phyloP scores from a whole-genome alignment of 139 green algal genomes.

The Edaphochlamys debaryana region DNA sequence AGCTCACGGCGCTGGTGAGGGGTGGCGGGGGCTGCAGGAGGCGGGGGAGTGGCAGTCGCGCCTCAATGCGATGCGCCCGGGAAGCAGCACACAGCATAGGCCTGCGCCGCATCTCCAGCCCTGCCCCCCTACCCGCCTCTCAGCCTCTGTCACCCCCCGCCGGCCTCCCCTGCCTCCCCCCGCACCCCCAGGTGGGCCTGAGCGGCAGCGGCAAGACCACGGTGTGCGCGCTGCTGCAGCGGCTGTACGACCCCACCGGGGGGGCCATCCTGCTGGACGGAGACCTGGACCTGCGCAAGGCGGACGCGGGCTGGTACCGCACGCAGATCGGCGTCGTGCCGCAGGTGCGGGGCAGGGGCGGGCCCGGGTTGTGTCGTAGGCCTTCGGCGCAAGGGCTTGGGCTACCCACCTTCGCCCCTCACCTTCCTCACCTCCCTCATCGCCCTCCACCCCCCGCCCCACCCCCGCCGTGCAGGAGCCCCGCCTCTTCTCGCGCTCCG shows the following conservation, averaged over 20 bases:
- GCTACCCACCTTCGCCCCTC: not conserved
- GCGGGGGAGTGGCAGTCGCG: too few relatives aligned
- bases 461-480: too few relatives aligned
- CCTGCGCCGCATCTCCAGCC: too few relatives aligned
- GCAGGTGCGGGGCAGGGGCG: conserved; percentile 44
- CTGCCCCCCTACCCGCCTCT: too few relatives aligned
- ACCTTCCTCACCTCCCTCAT: not conserved
- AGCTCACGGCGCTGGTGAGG: conserved; percentile 77
- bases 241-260: conserved; percentile 78
- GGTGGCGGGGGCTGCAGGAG: not conserved
- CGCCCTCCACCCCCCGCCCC: too few relatives aligned
- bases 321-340: conserved; percentile 73
- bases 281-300: conserved; percentile 28
- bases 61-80: too few relatives aligned
- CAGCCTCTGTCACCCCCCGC: not conserved
- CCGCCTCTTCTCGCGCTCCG: conserved; percentile 69
- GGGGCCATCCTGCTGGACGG: conserved; percentile 52
- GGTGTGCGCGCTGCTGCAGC: conserved; percentile 78
- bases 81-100: too few relatives aligned
- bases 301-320: conserved; percentile 77
- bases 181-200: conserved; percentile 50
- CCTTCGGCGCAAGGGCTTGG: conserved; percentile 6
- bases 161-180: not conserved
- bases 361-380: not conserved
- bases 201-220: conserved; percentile 79